A percentile compares a stretch with the other conserved stretches of the same genome.
Evolutionary conservation across 805 yeast genomes (phyloP).

Genomic region (Zygosaccharomyces lentus): DNA sequence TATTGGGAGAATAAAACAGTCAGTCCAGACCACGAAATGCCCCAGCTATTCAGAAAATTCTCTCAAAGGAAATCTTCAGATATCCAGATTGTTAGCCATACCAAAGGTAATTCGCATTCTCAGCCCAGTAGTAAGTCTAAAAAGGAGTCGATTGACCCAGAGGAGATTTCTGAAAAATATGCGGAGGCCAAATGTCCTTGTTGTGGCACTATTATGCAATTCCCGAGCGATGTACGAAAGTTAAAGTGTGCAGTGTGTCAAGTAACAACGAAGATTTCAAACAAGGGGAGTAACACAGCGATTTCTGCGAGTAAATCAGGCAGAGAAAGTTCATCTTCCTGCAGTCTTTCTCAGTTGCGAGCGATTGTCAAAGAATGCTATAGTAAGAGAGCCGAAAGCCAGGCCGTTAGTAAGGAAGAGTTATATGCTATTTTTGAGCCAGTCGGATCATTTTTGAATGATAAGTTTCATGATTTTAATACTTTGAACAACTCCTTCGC

Average conservation of each 20-base stretch:
- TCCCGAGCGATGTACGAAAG: constrained; percentile 36
- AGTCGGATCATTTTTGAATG: constrained; percentile 44
- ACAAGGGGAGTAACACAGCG: not conserved
- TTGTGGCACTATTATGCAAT: constrained; percentile 43
- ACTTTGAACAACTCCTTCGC: constrained; percentile 54
- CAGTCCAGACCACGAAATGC: not conserved
- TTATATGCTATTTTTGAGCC: constrained; percentile 42
- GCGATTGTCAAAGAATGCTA: constrained; percentile 8
- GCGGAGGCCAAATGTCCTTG: constrained; percentile 37
- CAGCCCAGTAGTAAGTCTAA: not conserved
- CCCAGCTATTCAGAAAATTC: constrained; percentile 1
- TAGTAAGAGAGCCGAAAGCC: constrained; percentile 5
- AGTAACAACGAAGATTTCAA: constrained; percentile 39
- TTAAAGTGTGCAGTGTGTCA: constrained; percentile 62
- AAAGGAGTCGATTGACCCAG: not conserved
- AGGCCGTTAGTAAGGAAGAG: constrained; percentile 5
- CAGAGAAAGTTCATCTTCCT: not conserved
- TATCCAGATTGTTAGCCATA: constrained; percentile 1
- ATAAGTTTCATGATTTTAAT: constrained; percentile 45
- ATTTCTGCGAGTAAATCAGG: not conserved
- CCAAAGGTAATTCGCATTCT: not conserved
- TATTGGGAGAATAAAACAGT: not conserved
- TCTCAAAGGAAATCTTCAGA: constrained; percentile 2
- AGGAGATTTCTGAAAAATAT: not conserved
- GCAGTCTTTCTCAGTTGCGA: constrained; percentile 9